Conservation (phyloP, 1,139 yeast species). For the Tardiomyces depauwii region DNA sequence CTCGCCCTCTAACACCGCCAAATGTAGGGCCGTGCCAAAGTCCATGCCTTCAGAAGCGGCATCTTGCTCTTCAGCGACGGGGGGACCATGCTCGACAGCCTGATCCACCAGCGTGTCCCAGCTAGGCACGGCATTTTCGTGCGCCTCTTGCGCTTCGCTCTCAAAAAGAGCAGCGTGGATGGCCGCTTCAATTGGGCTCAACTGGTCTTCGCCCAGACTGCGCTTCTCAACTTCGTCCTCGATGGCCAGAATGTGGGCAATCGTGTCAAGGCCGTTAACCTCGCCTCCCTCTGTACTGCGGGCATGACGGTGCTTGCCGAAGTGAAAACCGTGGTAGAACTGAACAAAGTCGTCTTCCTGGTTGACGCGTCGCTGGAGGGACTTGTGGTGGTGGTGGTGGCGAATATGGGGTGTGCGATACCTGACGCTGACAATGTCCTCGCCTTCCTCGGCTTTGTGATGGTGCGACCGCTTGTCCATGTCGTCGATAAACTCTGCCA, state of each 20-base stretch:
- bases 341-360: background rate
- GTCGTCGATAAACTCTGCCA: background rate
- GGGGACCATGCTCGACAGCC: background rate
- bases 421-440: background rate
- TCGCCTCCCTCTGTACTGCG: background rate
- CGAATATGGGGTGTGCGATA: background rate
- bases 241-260: background rate
- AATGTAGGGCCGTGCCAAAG: background rate
- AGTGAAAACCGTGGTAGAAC: background rate
- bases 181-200: background rate
- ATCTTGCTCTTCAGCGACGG: background rate
- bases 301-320: background rate
- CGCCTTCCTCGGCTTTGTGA: background rate
- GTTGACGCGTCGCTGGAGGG: background rate
- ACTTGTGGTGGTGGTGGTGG: background rate
- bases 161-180: background rate
- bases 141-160: background rate
- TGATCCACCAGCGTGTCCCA: background rate
- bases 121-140: background rate
- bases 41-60: background rate
- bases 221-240: background rate
- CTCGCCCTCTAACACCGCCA: background rate
- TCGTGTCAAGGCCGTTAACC: background rate
- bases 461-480: background rate
- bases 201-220: background rate